phyloP scores from a whole-genome alignment of 2,329 filamentous ascomycete genomes.

The Phialophora expanda region DNA sequence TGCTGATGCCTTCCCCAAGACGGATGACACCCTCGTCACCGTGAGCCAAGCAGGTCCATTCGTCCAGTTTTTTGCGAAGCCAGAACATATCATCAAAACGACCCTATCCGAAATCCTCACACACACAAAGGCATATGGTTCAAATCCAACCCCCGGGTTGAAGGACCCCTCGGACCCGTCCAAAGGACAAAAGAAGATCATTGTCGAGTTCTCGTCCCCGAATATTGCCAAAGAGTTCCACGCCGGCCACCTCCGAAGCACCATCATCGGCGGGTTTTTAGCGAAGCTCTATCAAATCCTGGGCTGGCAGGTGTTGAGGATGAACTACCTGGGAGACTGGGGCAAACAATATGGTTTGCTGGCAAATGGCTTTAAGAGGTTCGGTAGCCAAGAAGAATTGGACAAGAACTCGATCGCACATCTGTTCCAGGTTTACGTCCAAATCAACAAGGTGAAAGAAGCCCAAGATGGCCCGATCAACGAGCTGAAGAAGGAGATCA shows the following conservation, averaged over 20 bases:
- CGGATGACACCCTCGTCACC: slow-evolving; percentile 55
- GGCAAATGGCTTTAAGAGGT: slow-evolving; percentile 66
- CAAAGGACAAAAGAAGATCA: slow-evolving; percentile 60
- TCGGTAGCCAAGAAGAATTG: slow-evolving; percentile 65
- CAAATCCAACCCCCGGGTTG: slow-evolving; percentile 64
- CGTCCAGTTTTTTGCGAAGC: slow-evolving; percentile 70
- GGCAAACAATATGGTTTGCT: slow-evolving; percentile 69
- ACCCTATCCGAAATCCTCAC: slow-evolving; percentile 66
- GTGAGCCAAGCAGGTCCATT: slow-evolving; percentile 59
- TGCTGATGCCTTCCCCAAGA: slow-evolving; percentile 61
- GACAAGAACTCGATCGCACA: slow-evolving; percentile 67
- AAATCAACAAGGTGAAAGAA: slow-evolving; percentile 63
- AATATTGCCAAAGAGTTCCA: slow-evolving; percentile 73
- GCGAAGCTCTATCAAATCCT: slow-evolving; percentile 65
- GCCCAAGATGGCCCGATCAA: slow-evolving; percentile 64
- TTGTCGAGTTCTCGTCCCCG: slow-evolving; percentile 70
- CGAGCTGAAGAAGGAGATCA: slow-evolving; percentile 58
- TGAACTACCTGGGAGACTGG: slow-evolving; percentile 73
- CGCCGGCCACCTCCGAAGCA: slow-evolving; percentile 68
- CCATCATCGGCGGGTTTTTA: slow-evolving; percentile 70
- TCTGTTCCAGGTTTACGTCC: slow-evolving; percentile 69
- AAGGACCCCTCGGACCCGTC: slow-evolving; percentile 62
- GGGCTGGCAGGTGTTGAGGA: slow-evolving; percentile 66
- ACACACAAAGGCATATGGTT: slow-evolving; percentile 63
- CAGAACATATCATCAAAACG: slow-evolving; percentile 60